Percentiles rank a stretch among this genome's conserved stretches.
phyloP scores from a whole-genome alignment of 1,139 yeast genomes.

The Magnusiomyces magnusii region DNA sequence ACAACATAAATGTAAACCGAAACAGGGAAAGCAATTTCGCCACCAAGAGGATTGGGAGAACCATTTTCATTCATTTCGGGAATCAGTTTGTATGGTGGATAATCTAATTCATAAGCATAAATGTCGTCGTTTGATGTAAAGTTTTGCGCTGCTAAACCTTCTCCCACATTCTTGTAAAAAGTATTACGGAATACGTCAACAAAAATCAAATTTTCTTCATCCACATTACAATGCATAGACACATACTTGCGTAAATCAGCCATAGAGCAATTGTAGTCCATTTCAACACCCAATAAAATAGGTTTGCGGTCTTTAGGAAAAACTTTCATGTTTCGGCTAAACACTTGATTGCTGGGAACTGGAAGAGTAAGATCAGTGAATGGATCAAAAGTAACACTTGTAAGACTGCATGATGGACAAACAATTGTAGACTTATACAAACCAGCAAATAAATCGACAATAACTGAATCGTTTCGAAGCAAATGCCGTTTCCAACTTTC shows the following conservation, averaged over 20 bases:
- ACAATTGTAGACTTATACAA: conserved; percentile 80
- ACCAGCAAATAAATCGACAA: conserved; percentile 83
- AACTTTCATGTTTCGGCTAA: conserved; percentile 61
- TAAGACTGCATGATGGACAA: conserved; percentile 77
- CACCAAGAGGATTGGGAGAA: conserved; percentile 7
- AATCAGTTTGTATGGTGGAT: background rate
- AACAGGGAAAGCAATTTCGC: conserved; percentile 45
- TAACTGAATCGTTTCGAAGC: conserved; percentile 74
- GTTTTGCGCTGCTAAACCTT: conserved; percentile 55
- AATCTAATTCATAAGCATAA: conserved; percentile 17
- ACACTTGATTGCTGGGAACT: conserved; percentile 65
- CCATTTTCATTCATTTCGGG: background rate
- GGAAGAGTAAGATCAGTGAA: conserved; percentile 88
- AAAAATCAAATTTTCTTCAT: conserved; percentile 42
- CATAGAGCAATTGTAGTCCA: conserved; percentile 58
- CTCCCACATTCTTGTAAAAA: conserved; percentile 59
- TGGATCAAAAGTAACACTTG: conserved; percentile 90
- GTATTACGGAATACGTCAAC: conserved; percentile 66
- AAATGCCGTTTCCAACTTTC: conserved; percentile 79
- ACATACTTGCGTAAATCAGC: conserved; percentile 58
- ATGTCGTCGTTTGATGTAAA: conserved; percentile 56
- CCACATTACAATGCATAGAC: conserved; percentile 31
- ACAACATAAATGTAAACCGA: conserved; percentile 58
- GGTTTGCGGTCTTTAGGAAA: conserved; percentile 51
- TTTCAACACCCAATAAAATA: conserved; percentile 55